Conservation (phyloP, 202 grass and related monocot genomes). For the Panicum virgatum region DNA sequence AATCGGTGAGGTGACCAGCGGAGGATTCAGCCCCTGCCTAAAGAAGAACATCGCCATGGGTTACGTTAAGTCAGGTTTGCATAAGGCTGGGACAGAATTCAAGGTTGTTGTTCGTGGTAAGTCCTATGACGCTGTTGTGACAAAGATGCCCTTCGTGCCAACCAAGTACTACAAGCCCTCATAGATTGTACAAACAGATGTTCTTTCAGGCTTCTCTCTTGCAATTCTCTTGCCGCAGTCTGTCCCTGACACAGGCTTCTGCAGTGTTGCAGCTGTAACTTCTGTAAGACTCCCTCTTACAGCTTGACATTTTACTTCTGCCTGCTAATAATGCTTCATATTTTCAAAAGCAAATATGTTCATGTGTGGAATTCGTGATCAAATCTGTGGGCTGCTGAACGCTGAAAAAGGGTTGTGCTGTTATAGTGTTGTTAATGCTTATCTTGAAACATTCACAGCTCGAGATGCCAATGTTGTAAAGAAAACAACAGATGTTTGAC, state of each 20-base stretch:
- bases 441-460: not conserved
- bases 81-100: slow-evolving; percentile 90
- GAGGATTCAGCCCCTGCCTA: slow-evolving; percentile 94
- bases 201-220: slow-evolving; percentile 14
- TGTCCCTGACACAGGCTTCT: slow-evolving; percentile 32
- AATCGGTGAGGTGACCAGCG: slow-evolving; percentile 96
- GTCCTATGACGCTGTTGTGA: slow-evolving; percentile 64
- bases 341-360: slow-evolving; percentile 9
- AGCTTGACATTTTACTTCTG: slow-evolving; percentile 23
- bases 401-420: not conserved
- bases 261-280: slow-evolving; percentile 38
- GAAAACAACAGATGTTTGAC: too few species aligned
- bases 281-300: slow-evolving; percentile 30
- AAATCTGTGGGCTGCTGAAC: not conserved
- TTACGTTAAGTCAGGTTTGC: slow-evolving; percentile 84
- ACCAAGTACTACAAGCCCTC: slow-evolving; percentile 92
- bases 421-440: not conserved
- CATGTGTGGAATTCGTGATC: not conserved
- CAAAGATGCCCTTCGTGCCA: slow-evolving; percentile 98
- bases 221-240: not conserved
- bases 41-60: slow-evolving; percentile 99
- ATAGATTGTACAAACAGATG: slow-evolving; percentile 42
- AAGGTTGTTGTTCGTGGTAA: slow-evolving; percentile 88
- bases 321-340: slow-evolving; percentile 37
- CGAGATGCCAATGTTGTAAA: too few species aligned